Evolutionary conservation across 2,329 filamentous ascomycete genomes (phyloP).

Genomic region (Sporothrix inflata): DNA sequence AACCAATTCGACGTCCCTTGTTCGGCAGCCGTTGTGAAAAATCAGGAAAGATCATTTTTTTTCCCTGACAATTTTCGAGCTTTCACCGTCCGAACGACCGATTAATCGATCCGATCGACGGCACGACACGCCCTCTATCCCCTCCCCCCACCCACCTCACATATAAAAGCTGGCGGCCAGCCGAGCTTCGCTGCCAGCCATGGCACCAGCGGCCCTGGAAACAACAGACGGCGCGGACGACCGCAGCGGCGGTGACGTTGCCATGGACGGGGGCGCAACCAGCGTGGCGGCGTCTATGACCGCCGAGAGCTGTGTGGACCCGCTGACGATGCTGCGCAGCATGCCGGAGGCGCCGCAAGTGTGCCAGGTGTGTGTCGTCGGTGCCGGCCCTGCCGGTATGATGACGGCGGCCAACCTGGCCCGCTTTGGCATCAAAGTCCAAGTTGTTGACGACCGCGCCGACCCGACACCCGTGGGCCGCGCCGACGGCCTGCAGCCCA

Average conservation of each 20-base stretch:
- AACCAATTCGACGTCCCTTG: background rate
- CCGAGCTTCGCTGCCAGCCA: constrained; percentile 32
- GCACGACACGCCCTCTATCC: background rate
- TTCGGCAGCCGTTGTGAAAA: background rate
- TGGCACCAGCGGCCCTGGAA: constrained; percentile 45
- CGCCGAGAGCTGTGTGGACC: constrained; percentile 46
- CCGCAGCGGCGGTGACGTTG: constrained; percentile 35
- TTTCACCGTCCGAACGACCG: background rate
- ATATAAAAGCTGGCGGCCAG: constrained; percentile 27
- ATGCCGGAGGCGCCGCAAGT: constrained; percentile 34
- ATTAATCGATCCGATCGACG: background rate
- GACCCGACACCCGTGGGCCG: constrained; percentile 48
- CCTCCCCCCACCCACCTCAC: background rate
- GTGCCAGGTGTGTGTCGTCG: constrained; percentile 52
- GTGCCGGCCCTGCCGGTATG: constrained; percentile 59
- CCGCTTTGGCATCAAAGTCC: constrained; percentile 55
- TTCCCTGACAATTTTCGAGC: too few relatives aligned
- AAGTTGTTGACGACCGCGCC: constrained; percentile 31
- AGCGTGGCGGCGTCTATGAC: constrained; percentile 40
- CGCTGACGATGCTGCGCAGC: constrained; percentile 53
- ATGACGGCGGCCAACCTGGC: constrained; percentile 53
- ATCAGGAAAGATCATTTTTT: too few relatives aligned
- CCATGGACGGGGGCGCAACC: constrained; percentile 39
- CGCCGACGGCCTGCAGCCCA: constrained; percentile 75
- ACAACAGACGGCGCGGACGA: constrained; percentile 4